Conservation (phyloP, 208 protist genomes). For the Phytomonas sp. region DNA sequence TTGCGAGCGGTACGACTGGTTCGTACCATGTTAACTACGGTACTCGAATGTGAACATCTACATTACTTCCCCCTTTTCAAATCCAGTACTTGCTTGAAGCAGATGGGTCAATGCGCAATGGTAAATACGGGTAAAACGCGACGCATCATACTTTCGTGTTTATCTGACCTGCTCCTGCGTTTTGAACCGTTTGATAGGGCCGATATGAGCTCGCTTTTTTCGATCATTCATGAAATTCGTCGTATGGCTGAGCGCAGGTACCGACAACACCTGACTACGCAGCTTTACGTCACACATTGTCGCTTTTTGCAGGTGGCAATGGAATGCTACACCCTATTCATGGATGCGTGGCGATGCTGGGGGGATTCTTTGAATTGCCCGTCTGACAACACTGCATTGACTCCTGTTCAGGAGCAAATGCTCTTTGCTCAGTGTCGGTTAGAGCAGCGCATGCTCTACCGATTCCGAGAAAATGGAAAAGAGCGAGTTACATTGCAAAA, state of each 20-base stretch:
- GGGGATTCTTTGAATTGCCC: not conserved
- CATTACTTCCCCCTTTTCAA: constrained; percentile 5
- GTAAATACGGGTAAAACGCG: constrained; percentile 69
- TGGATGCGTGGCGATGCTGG: constrained; percentile 58
- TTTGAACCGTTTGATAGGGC: constrained; percentile 26
- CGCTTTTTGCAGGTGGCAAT: constrained; percentile 70
- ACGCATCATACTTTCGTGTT: constrained; percentile 52
- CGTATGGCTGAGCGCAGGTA: constrained; percentile 73
- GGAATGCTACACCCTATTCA: constrained; percentile 64
- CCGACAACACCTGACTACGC: constrained; percentile 22
- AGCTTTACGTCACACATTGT: constrained; percentile 27
- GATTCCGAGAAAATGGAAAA: constrained; percentile 28
- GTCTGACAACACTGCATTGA: constrained; percentile 5
- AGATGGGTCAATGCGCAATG: constrained; percentile 1
- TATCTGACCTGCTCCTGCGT: constrained; percentile 64
- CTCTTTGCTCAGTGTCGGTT: constrained; percentile 49
- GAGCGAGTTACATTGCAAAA: constrained; percentile 64
- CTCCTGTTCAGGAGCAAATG: constrained; percentile 16
- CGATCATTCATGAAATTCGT: constrained; percentile 22
- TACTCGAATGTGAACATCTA: constrained; percentile 18
- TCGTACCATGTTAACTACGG: constrained; percentile 30
- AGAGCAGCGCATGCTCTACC: constrained; percentile 62
- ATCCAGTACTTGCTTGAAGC: not conserved
- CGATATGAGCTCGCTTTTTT: constrained; percentile 18
- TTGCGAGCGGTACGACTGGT: constrained; percentile 56